Conservation (phyloP, 2,329 filamentous ascomycete species). For the Dissoconium aciculare region DNA sequence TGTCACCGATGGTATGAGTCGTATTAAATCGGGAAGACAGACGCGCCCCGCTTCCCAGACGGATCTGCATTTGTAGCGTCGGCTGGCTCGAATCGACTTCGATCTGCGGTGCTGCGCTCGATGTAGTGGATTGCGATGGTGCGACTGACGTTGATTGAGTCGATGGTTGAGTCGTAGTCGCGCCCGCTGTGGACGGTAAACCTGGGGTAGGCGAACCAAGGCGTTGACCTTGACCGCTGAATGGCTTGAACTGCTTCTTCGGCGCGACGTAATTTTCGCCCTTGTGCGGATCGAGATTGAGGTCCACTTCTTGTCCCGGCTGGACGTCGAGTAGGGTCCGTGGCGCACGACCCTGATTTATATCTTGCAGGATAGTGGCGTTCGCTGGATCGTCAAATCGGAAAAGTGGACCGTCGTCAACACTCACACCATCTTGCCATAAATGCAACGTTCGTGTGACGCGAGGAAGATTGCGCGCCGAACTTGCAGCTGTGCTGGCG, state of each 20-base stretch:
- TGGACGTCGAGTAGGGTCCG: constrained; percentile 64
- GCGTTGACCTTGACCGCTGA: constrained; percentile 54
- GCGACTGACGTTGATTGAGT: not conserved
- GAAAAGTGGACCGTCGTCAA: constrained; percentile 64
- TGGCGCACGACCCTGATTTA: constrained; percentile 60
- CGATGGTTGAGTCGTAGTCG: constrained; percentile 7
- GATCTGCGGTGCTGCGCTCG: constrained; percentile 20
- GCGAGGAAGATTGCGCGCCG: constrained; percentile 23
- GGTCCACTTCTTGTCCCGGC: constrained; percentile 60
- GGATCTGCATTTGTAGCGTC: constrained; percentile 56
- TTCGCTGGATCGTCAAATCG: constrained; percentile 69
- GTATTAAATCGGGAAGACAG: constrained; percentile 72
- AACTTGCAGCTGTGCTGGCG: constrained; percentile 16
- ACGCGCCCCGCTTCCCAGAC: constrained; percentile 62
- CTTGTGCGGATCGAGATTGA: constrained; percentile 60
- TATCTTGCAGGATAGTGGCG: constrained; percentile 56
- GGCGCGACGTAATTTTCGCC: constrained; percentile 58
- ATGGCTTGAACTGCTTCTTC: constrained; percentile 63
- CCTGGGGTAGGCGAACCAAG: constrained; percentile 66
- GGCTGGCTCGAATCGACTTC: constrained; percentile 51
- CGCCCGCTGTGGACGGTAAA: constrained; percentile 24
- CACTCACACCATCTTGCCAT: constrained; percentile 73
- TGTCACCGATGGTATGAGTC: constrained; percentile 58
- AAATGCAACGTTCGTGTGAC: constrained; percentile 60
- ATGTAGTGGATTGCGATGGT: constrained; percentile 20